Percentiles rank a stretch among this genome's conserved stretches.
Evolutionary conservation across 73 alveolate genomes (phyloP).

Genomic region (Tetrahymena borealis): DNA sequence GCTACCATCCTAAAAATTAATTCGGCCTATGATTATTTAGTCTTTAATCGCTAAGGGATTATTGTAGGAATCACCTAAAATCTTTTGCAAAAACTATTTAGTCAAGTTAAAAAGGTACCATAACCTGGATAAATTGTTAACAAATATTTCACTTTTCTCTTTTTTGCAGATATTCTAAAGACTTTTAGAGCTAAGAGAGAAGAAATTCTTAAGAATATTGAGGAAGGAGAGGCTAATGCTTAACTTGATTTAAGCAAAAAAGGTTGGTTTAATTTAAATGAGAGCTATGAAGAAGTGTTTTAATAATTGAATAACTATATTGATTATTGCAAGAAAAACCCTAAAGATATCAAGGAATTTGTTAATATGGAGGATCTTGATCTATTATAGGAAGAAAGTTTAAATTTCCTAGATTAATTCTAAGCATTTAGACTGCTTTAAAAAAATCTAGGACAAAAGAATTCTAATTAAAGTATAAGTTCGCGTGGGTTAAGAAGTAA

Average conservation of each 20-base stretch:
- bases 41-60: not conserved
- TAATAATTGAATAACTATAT: not conserved
- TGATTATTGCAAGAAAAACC: not conserved
- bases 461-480: not conserved
- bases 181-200: not conserved
- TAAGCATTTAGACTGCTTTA: not conserved
- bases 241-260: not conserved
- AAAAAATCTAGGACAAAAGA: not conserved
- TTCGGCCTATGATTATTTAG: not conserved
- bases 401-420: not conserved
- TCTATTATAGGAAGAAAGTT: not conserved
- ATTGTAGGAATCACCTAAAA: not conserved
- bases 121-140: not conserved
- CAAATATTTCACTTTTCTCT: not conserved
- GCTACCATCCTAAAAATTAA: not conserved
- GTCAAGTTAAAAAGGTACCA: not conserved
- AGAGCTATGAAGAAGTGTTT: not conserved
- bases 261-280: not conserved
- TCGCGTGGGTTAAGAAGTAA: not conserved
- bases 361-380: not conserved
- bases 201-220: not conserved
- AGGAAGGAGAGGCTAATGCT: not conserved
- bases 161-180: not conserved
- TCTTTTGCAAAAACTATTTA: not conserved
- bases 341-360: not conserved